Base-by-base conservation (phyloP, 192 early-diverging fungal genomes). In the Backusella morwellensis region DNA sequence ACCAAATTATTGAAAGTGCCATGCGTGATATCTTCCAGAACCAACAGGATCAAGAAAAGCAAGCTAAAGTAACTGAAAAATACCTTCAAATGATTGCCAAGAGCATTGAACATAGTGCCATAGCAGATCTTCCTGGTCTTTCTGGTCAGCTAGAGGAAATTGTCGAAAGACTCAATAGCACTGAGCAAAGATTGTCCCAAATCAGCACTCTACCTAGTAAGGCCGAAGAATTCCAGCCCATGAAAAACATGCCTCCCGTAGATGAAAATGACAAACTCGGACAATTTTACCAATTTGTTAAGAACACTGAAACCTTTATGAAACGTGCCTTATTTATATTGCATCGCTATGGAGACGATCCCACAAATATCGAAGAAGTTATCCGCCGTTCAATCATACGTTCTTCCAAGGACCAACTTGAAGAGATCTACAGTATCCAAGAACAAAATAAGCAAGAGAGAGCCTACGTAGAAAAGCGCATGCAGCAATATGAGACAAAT, bases 401-500 rank as follows among this genome's bases (percentile, higher is more conserved):
- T 32, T 63, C 73, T 35, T 77, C 74, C 29, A 78, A 82, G 5
- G 70, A 41, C 1, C 78, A 79, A 15, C 42, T 75, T 9, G 68
- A 67, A 41, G 67, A 79, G 6, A 38, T 66, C 6, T 42, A 56
- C 2, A 66, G 40, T n/a, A 63, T 44, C 26, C 56, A 63, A 23
- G 50, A 66, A 32, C 73, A 75, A 42, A 41, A 75, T 11, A 80
- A 75, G 47, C 56, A 74, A 34, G 50, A 68, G 17, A 44, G 69
- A 34, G 74, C 72, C 0, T 72, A 67, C 21, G 72, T 34, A 35
- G 76, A 77, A 21, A 73, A 82, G 6, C 71, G 75, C 19, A 50
- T 82, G 67, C 70, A 82, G 17, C 67, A 69, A 11, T 82, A 82
- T 29, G 77, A 82, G 68, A 70, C 75, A 2, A 82, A 74, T 21